A percentile compares a stretch with the other conserved stretches of the same genome.
Evolutionary conservation across 148 eudicot species (phyloP).

Genomic region (Amaranthus palmeri): DNA sequence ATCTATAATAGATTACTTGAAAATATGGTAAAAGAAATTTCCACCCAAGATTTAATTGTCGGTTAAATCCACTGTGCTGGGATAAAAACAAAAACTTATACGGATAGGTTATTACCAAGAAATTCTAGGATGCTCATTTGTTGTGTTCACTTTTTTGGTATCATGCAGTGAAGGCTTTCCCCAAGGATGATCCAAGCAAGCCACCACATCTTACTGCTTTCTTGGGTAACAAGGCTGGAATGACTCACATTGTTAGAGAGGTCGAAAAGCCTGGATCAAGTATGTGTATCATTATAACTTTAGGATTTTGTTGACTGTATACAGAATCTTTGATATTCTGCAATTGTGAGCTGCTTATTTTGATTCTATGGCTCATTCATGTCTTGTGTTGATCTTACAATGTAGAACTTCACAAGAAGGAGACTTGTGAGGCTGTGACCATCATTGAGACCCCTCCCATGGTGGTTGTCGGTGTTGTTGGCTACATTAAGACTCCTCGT

Average conservation of each 20-base stretch:
- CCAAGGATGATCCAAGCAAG: slow-evolving; percentile 71
- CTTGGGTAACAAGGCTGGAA: slow-evolving; percentile 80
- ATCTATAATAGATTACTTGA: no score
- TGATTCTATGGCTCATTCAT: background rate
- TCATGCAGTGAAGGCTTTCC: slow-evolving; percentile 70
- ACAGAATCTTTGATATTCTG: background rate
- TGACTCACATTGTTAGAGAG: slow-evolving; percentile 81
- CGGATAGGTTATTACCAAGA: no score
- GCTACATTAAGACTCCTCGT: slow-evolving; percentile 69
- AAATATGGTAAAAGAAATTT: no score
- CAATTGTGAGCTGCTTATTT: no score
- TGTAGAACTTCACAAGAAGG: slow-evolving; percentile 79
- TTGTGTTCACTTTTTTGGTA: background rate
- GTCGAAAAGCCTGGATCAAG: slow-evolving; percentile 85
- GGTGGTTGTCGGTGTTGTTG: slow-evolving; percentile 71
- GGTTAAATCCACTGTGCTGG: no score
- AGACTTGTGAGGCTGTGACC: slow-evolving; percentile 81
- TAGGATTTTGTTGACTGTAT: background rate
- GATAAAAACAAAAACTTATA: no score
- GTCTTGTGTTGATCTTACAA: background rate
- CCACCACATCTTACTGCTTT: slow-evolving; percentile 69
- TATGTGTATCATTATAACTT: slow-evolving; percentile 11
- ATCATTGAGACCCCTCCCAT: slow-evolving; percentile 73
- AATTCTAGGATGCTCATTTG: no score
- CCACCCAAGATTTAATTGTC: no score